phyloP scores from a whole-genome alignment of 129 eudicot genomes.

The Escallonia herrerae region DNA sequence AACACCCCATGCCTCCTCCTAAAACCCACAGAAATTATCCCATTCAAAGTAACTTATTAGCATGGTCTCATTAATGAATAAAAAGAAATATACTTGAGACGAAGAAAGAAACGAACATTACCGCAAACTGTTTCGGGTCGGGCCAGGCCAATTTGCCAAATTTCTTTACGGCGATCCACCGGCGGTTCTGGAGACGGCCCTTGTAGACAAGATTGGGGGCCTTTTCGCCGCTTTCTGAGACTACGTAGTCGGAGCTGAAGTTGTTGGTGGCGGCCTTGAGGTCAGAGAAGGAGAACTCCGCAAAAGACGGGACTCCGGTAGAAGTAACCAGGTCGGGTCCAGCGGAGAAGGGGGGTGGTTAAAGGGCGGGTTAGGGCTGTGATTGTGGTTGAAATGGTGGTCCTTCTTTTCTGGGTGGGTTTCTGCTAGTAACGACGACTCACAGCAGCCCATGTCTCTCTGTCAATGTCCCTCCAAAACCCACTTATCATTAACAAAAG shows the following conservation, averaged over 20 bases:
- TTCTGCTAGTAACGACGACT: conserved; percentile 39
- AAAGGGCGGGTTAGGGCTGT: conserved; percentile 18
- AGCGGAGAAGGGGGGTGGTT: conserved; percentile 31
- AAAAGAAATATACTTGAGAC: background rate
- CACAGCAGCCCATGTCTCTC: conserved; percentile 54
- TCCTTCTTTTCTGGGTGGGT: conserved; percentile 39
- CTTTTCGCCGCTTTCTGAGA: conserved; percentile 60
- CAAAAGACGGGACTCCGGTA: conserved; percentile 35
- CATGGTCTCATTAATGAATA: background rate
- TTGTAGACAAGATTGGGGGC: conserved; percentile 68
- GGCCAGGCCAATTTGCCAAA: conserved; percentile 66
- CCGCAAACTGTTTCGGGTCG: conserved; percentile 74
- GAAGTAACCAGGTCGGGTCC: conserved; percentile 13
- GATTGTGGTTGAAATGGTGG: too few species aligned
- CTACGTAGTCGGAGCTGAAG: conserved; percentile 46
- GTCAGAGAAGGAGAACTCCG: conserved; percentile 46
- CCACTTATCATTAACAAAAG: too few species aligned
- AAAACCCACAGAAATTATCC: conserved; percentile 9
- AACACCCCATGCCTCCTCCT: conserved; percentile 91
- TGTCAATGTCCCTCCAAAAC: too few species aligned
- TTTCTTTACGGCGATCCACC: conserved; percentile 73
- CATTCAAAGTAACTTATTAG: conserved; percentile 6
- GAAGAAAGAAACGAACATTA: background rate
- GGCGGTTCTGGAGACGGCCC: conserved; percentile 48
- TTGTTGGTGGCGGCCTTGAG: conserved; percentile 53